Base-by-base conservation (phyloP, 441 rosid species). In the Pelargonium fulgidum region DNA sequence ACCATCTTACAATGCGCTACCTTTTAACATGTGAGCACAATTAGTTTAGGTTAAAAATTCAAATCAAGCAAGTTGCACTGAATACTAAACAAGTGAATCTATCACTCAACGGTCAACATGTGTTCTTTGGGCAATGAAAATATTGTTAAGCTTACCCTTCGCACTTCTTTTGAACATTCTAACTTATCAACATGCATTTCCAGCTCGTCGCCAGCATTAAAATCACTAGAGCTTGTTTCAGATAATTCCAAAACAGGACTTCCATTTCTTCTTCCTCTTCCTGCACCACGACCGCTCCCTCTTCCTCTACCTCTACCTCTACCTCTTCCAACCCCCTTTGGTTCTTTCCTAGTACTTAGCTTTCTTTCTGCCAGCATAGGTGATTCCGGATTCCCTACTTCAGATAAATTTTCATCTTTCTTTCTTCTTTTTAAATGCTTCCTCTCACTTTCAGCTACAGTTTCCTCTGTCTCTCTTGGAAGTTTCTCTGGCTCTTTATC, bases 121-220 rank as follows among this genome's bases (percentile, higher is more conserved):
- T 45, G 44, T 41, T 54, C 9, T 19, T 62, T 62, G 50, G 66
- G 65, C 66, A 69, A 39, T 11, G 54, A 17, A 19, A 47, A 54
- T 56, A 41, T 26, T 7, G 29, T 26, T 26, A 45, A 65, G 67
- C 86, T 85, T 83, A 94, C 97, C 87, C 87, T 85, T 69, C 90
- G 89, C 71, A 81, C 72, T 74, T 73, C 81, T 73, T 81, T 80
- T 64, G 61, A 76, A 26, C 58, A 42, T 63, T 80, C 48, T 9
- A 73, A 78, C 72, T 77, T 73, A 68, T 74, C 74, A 29, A 42
- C 72, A 73, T 66, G 33, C 65, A 66, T 71, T 68, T 74, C 80
- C 61, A 42, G 78, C 67, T 75, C 73, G 39, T 76, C 75, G 36
- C 70, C 78, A 69, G 76, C 72, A 45, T 71, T 76, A 58, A 19